A percentile compares a stretch with the other conserved stretches of the same genome.
Evolutionary conservation across 2,329 filamentous ascomycete species (phyloP).

Genomic region (Westerdykella ornata): DNA sequence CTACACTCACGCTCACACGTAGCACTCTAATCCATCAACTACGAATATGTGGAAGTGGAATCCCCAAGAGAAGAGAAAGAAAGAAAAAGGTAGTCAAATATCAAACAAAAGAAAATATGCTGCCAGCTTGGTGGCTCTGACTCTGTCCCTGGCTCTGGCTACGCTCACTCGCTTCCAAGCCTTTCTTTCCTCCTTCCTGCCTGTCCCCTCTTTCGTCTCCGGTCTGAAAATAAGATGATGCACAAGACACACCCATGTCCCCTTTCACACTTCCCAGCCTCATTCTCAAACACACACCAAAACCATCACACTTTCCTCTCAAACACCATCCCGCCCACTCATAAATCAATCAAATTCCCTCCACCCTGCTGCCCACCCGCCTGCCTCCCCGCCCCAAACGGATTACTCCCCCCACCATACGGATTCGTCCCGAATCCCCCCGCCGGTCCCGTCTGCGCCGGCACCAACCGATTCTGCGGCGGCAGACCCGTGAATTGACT

Average conservation of each 20-base stretch:
- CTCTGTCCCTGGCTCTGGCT: too few species aligned
- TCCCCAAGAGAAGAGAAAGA: too few species aligned
- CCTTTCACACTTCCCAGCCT: slow-evolving; percentile 5
- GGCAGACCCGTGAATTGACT: slow-evolving; percentile 70
- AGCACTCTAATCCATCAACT: too few species aligned
- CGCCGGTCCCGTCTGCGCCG: slow-evolving; percentile 48
- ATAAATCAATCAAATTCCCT: slow-evolving; percentile 59
- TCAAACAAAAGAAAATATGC: slow-evolving; percentile 6
- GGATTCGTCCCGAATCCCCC: slow-evolving; percentile 40
- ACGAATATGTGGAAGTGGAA: too few species aligned
- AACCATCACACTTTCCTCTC: background rate
- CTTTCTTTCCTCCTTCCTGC: too few species aligned
- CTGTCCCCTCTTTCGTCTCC: background rate
- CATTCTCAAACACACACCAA: slow-evolving; percentile 18
- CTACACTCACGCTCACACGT: too few species aligned
- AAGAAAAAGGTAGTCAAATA: slow-evolving; percentile 4
- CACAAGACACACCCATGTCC: slow-evolving; percentile 1
- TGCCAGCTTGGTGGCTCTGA: too few species aligned
- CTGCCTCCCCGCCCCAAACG: slow-evolving; percentile 47
- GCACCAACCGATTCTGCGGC: slow-evolving; percentile 42
- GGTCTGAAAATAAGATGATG: too few species aligned
- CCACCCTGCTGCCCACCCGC: slow-evolving; percentile 41
- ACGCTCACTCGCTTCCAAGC: slow-evolving; percentile 1
- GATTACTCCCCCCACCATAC: slow-evolving; percentile 45
- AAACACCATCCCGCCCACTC: slow-evolving; percentile 1